Conservation (phyloP, 2,329 filamentous ascomycete species). For the Xylariaceae sp. region DNA sequence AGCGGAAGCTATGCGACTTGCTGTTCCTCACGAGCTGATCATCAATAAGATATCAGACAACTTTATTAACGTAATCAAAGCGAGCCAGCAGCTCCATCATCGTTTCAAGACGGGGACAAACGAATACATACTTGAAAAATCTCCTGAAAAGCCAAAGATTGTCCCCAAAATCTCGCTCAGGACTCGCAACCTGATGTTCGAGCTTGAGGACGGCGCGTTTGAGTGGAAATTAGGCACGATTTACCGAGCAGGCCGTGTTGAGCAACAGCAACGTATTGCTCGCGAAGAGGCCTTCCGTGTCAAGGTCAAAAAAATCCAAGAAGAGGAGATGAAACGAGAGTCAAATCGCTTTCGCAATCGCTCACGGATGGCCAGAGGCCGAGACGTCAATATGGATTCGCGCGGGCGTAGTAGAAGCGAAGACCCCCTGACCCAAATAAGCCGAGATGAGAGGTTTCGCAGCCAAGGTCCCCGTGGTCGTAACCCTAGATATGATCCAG, state of each 20-base stretch:
- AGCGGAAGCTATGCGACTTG: slow-evolving; percentile 80
- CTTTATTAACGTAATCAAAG: slow-evolving; percentile 80
- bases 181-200: slow-evolving; percentile 78
- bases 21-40: slow-evolving; percentile 86
- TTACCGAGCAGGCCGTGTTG: slow-evolving; percentile 80
- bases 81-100: slow-evolving; percentile 85
- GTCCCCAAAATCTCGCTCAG: slow-evolving; percentile 83
- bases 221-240: slow-evolving; percentile 97
- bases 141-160: slow-evolving; percentile 77
- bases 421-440: slow-evolving; percentile 39
- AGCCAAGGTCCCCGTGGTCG: slow-evolving; percentile 37
- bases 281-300: slow-evolving; percentile 85
- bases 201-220: slow-evolving; percentile 92
- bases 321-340: slow-evolving; percentile 60
- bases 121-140: slow-evolving; percentile 83
- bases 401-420: slow-evolving; percentile 54
- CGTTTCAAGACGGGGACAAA: slow-evolving; percentile 84
- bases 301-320: slow-evolving; percentile 79
- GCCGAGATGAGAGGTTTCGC: slow-evolving; percentile 27
- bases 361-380: slow-evolving; percentile 45
- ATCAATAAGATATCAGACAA: slow-evolving; percentile 94
- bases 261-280: slow-evolving; percentile 85
- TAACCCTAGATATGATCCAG: slow-evolving; percentile 71
- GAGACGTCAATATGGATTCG: slow-evolving; percentile 29
- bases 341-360: slow-evolving; percentile 51